These are phyloP conservation scores for Hypoxylon sp. DNA, from an alignment of 2,329 filamentous ascomycete genomes.

Conservation along the genomic window DNA sequence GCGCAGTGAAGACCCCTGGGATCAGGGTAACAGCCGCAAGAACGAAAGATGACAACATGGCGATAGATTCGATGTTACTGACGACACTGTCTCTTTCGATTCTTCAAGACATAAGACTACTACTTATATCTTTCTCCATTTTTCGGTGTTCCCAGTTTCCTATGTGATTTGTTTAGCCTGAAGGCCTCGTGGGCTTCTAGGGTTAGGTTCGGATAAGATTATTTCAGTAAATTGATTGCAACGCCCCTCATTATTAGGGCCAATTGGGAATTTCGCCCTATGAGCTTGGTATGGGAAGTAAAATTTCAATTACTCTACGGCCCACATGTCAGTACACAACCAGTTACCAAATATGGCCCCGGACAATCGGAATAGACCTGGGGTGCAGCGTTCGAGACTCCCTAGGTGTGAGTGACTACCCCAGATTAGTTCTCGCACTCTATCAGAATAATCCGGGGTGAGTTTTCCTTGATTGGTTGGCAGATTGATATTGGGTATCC, in stretches of 20 bases:
- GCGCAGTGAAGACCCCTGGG: constrained; percentile 45
- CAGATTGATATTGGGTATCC: background rate
- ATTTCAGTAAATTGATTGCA: constrained; percentile 42
- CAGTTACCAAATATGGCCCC: constrained; percentile 38
- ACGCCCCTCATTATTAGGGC: constrained; percentile 42
- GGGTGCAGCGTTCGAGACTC: constrained; percentile 41
- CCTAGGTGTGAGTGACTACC: background rate
- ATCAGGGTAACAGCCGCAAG: constrained; percentile 47
- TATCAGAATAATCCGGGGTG: constrained; percentile 3
- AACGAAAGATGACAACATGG: constrained; percentile 48
- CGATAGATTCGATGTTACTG: constrained; percentile 21
- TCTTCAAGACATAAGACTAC: background rate
- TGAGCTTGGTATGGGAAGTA: constrained; percentile 26
- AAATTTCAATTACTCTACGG: constrained; percentile 6
- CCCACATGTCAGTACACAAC: constrained; percentile 19
- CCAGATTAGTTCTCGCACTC: constrained; percentile 5
- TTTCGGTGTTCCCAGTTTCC: constrained; percentile 12
- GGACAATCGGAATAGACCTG: constrained; percentile 47
- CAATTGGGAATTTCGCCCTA: constrained; percentile 42
- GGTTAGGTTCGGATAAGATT: constrained; percentile 44
- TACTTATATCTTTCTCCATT: constrained; percentile 35
- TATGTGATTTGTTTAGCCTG: constrained; percentile 47
- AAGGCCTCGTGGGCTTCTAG: constrained; percentile 47
- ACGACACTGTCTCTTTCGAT: constrained; percentile 6
- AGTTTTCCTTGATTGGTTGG: constrained; percentile 1